phyloP scores from a whole-genome alignment of 208 protist species.

The Trypanosoma mega region DNA sequence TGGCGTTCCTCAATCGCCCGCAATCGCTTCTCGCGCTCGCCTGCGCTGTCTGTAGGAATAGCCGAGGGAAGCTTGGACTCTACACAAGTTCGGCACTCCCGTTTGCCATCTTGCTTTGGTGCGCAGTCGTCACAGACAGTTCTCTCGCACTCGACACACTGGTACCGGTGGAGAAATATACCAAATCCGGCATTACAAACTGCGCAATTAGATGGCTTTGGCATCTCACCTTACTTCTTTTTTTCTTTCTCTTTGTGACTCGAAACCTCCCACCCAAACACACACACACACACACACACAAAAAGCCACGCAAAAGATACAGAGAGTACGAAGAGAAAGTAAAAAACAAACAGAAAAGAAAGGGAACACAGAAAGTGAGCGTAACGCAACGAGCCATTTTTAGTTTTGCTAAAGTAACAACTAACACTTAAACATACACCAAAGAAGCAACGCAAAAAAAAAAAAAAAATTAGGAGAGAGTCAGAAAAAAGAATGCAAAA shows the following conservation, averaged over 20 bases:
- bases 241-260: no score
- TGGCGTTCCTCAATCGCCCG: conserved; percentile 42
- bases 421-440: not conserved
- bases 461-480: no score
- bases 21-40: conserved; percentile 38
- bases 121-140: conserved; percentile 70
- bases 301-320: not conserved
- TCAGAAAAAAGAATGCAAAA: no score
- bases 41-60: conserved; percentile 33
- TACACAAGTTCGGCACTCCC: conserved; percentile 26
- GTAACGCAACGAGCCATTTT: no score
- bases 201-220: conserved; percentile 27
- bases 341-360: not conserved
- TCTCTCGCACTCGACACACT: conserved; percentile 43
- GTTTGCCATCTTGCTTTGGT: conserved; percentile 21
- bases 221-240: conserved; percentile 13
- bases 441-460: not conserved
- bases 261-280: not conserved
- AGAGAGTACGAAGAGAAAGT: not conserved
- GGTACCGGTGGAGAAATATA: conserved; percentile 48
- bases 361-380: no score
- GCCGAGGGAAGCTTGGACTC: no score
- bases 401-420: no score
- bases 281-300: conserved; percentile 1
- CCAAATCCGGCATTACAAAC: conserved; percentile 52